Evolutionary conservation across 805 yeast genomes (phyloP).

Genomic region (Tanozyma kutaoensis): DNA sequence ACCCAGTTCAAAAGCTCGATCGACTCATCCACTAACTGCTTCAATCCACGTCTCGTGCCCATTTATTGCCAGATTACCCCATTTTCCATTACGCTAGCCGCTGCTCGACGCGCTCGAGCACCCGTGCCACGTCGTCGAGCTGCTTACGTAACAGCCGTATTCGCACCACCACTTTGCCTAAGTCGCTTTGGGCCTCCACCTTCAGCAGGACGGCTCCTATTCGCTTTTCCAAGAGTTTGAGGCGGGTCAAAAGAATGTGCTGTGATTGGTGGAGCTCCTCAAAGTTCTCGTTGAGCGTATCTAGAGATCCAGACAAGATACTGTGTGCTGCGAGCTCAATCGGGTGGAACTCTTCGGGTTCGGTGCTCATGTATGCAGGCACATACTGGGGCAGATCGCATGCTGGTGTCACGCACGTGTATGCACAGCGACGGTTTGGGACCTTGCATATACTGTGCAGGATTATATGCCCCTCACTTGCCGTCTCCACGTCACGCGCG

Average conservation of each 20-base stretch:
- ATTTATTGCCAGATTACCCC: too few species aligned
- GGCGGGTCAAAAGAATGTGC: slow-evolving; percentile 34
- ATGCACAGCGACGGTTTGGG: too few species aligned
- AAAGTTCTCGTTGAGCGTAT: slow-evolving; percentile 34
- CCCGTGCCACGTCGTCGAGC: slow-evolving; percentile 12
- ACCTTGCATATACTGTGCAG: too few species aligned
- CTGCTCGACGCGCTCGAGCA: slow-evolving; percentile 22
- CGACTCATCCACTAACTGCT: too few species aligned
- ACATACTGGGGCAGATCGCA: too few species aligned
- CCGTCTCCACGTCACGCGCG: too few species aligned
- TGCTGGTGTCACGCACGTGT: too few species aligned
- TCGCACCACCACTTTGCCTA: slow-evolving; percentile 10
- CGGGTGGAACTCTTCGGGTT: slow-evolving; percentile 47
- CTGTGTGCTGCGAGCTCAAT: slow-evolving; percentile 47
- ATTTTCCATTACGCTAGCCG: too few species aligned
- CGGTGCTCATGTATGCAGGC: too few species aligned
- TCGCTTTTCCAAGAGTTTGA: slow-evolving; percentile 27
- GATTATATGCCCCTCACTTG: too few species aligned
- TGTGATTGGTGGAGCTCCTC: slow-evolving; percentile 46
- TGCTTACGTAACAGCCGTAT: slow-evolving; percentile 19
- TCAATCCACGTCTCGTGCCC: too few species aligned
- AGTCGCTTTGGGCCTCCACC: slow-evolving; percentile 5
- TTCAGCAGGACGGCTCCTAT: slow-evolving; percentile 11
- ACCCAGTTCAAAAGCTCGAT: too few species aligned
- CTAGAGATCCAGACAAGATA: slow-evolving; percentile 40